A percentile compares a stretch with the other conserved stretches of the same genome.
These are phyloP conservation scores for Limnanthes douglasii DNA, from an alignment of 345 rosid species.

Conservation along the genomic window DNA sequence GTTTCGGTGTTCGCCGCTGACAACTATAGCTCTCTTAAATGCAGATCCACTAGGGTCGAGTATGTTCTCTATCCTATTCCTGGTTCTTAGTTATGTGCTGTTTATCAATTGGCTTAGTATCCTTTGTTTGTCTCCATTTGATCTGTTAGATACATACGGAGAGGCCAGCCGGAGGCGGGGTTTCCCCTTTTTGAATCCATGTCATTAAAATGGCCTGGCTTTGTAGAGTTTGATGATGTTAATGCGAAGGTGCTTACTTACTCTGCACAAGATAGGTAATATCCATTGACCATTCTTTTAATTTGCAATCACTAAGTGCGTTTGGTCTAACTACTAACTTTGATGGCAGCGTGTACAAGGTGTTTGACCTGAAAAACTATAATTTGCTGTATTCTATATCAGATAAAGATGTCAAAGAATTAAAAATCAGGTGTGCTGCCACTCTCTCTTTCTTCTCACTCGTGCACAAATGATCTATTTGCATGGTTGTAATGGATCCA, in stretches of 20 bases:
- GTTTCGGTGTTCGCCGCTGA: slow-evolving; percentile 86
- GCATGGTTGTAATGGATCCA: too few species aligned
- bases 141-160: slow-evolving; percentile 45
- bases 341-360: slow-evolving; percentile 50
- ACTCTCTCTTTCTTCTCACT: neutral
- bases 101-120: slow-evolving; percentile 1
- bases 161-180: slow-evolving; percentile 62
- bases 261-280: slow-evolving; percentile 74
- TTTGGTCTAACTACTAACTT: slow-evolving; percentile 7
- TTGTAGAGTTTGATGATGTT: slow-evolving; percentile 86
- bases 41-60: slow-evolving; percentile 86
- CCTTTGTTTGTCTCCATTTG: neutral
- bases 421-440: slow-evolving; percentile 52
- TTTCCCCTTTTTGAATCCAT: slow-evolving; percentile 77
- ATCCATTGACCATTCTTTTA: neutral
- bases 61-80: slow-evolving; percentile 12
- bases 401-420: slow-evolving; percentile 52
- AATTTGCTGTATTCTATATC: slow-evolving; percentile 60
- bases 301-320: slow-evolving; percentile 1
- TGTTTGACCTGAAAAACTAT: slow-evolving; percentile 61
- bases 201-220: slow-evolving; percentile 87
- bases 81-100: neutral
- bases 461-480: slow-evolving; percentile 11
- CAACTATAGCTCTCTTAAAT: slow-evolving; percentile 75
- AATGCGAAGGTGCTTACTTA: slow-evolving; percentile 75